Evolutionary conservation across 2,329 filamentous ascomycete genomes (phyloP).

Genomic region (Fusarium neocosmosporiellum): DNA sequence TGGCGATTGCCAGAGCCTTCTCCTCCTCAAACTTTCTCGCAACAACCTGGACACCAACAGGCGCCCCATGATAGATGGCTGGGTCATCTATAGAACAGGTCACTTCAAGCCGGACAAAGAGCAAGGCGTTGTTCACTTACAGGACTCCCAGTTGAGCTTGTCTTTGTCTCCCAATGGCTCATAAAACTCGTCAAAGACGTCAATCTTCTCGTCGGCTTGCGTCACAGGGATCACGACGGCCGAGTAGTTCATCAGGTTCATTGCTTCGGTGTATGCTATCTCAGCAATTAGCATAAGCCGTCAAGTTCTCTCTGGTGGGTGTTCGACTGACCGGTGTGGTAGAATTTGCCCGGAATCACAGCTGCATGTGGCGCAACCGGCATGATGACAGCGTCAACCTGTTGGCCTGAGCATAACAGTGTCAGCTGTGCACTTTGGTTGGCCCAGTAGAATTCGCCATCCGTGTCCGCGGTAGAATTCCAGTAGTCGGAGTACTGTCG

Average conservation of each 20-base stretch:
- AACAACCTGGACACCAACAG: slow-evolving; percentile 28
- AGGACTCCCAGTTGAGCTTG: slow-evolving; percentile 57
- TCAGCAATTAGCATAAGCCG: not conserved
- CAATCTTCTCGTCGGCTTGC: slow-evolving; percentile 60
- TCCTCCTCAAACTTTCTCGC: slow-evolving; percentile 33
- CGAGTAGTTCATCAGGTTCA: slow-evolving; percentile 69
- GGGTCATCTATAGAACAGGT: slow-evolving; percentile 11
- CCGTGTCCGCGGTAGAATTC: slow-evolving; percentile 65
- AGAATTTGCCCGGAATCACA: slow-evolving; percentile 59
- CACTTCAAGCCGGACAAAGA: not conserved
- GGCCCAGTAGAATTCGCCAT: slow-evolving; percentile 51
- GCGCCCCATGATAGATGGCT: slow-evolving; percentile 11
- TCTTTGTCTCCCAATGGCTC: slow-evolving; percentile 56
- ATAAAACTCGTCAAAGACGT: slow-evolving; percentile 53
- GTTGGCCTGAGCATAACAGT: slow-evolving; percentile 47
- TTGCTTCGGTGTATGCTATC: slow-evolving; percentile 48
- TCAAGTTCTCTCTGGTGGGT: accelerated
- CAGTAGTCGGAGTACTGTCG: slow-evolving; percentile 72
- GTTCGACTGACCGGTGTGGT: slow-evolving; percentile 41
- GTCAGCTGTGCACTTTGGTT: not conserved
- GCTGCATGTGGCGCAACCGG: slow-evolving; percentile 63
- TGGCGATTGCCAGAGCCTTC: slow-evolving; percentile 20
- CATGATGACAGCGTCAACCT: slow-evolving; percentile 66
- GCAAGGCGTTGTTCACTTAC: slow-evolving; percentile 48
- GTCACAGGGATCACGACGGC: slow-evolving; percentile 66